A percentile compares a stretch with the other conserved stretches of the same genome.
Conservation (phyloP, 495 filamentous ascomycete genomes). For the Talaromyces trachyspermus region DNA sequence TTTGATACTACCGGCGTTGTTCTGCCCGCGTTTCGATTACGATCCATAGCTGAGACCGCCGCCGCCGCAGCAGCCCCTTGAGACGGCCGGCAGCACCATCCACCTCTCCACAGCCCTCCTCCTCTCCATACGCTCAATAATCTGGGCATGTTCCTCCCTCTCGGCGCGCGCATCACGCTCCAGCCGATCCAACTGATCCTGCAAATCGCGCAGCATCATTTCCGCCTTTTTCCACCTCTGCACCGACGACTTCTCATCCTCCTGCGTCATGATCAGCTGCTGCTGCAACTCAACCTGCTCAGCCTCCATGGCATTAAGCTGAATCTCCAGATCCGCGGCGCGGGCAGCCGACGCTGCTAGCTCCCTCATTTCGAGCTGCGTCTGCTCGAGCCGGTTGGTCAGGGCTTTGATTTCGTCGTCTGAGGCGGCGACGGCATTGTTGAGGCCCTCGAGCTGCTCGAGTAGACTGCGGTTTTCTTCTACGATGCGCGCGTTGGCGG, state of each 20-base stretch:
- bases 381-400: slow-evolving; percentile 62
- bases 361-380: slow-evolving; percentile 66
- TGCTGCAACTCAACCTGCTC: slow-evolving; percentile 70
- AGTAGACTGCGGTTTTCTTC: slow-evolving; percentile 74
- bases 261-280: slow-evolving; percentile 53
- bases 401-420: slow-evolving; percentile 67
- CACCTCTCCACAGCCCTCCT: slow-evolving; percentile 64
- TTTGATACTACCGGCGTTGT: slow-evolving; percentile 70
- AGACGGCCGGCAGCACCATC: slow-evolving; percentile 67
- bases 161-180: slow-evolving; percentile 80
- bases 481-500: slow-evolving; percentile 61
- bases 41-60: slow-evolving; percentile 43
- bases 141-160: slow-evolving; percentile 70
- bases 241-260: slow-evolving; percentile 66
- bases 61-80: slow-evolving; percentile 70
- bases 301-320: slow-evolving; percentile 67
- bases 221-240: slow-evolving; percentile 81
- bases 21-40: slow-evolving; percentile 42
- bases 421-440: slow-evolving; percentile 63
- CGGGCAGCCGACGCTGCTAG: slow-evolving; percentile 65
- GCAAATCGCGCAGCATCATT: slow-evolving; percentile 58
- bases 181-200: slow-evolving; percentile 83
- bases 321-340: slow-evolving; percentile 68
- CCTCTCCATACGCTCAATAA: slow-evolving; percentile 73
- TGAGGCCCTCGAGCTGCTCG: slow-evolving; percentile 75